Conservation (phyloP, 495 filamentous ascomycete species). For the Neurospora sp. region DNA sequence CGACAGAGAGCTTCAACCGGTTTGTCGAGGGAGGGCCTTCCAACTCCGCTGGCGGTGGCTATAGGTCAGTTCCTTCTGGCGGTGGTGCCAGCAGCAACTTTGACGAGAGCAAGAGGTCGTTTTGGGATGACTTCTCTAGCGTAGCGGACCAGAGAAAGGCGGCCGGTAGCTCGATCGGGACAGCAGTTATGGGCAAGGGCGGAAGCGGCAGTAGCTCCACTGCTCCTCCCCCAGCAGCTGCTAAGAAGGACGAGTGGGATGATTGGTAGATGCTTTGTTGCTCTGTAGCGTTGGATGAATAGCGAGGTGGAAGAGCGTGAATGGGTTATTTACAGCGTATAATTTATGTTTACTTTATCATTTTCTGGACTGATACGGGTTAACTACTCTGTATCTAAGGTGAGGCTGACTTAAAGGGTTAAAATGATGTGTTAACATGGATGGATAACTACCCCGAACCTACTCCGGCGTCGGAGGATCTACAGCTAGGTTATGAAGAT, state of each 20-base stretch:
- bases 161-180: constrained; percentile 50
- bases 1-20: constrained; percentile 64
- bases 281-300: neutral
- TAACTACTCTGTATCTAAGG: neutral
- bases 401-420: neutral
- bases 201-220: constrained; percentile 19
- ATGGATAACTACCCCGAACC: neutral
- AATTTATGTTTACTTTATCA: neutral
- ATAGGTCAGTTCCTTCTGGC: constrained; percentile 18
- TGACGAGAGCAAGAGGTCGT: constrained; percentile 63
- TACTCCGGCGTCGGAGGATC: neutral
- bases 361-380: neutral
- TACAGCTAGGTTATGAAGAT: neutral
- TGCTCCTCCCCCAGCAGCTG: constrained; percentile 14
- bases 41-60: constrained; percentile 18
- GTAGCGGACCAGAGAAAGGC: constrained; percentile 36
- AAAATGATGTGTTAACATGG: neutral
- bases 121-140: constrained; percentile 76
- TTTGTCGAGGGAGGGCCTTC: constrained; percentile 57
- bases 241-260: constrained; percentile 53
- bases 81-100: constrained; percentile 10
- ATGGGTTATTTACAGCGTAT: neutral
- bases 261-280: constrained; percentile 44
- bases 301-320: neutral
- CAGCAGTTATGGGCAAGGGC: constrained; percentile 57